A percentile compares a stretch with the other conserved stretches of the same genome.
phyloP scores from a whole-genome alignment of 345 rosid genomes.

The Aquilaria malaccensis region DNA sequence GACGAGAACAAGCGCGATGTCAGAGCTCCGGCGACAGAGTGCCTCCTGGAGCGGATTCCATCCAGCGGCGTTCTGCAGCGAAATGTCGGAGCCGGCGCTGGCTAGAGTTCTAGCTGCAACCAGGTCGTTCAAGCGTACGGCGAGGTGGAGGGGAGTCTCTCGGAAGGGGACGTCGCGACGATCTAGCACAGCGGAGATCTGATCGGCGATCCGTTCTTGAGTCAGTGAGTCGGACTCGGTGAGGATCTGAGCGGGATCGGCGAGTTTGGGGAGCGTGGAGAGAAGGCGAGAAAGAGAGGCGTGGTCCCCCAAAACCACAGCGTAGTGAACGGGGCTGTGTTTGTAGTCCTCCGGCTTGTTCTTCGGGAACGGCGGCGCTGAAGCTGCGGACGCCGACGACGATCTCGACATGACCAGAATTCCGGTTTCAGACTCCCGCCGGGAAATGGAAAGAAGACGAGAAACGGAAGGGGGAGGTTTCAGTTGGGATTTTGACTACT shows the following conservation, averaged over 20 bases:
- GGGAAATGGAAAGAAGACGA: not conserved
- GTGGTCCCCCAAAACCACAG: constrained; percentile 72
- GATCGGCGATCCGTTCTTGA: constrained; percentile 65
- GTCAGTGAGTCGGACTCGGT: constrained; percentile 62
- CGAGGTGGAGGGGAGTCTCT: constrained; percentile 87
- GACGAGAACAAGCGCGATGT: constrained; percentile 41
- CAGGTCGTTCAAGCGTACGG: constrained; percentile 61
- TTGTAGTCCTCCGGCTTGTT: constrained; percentile 62
- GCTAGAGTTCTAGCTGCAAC: constrained; percentile 43
- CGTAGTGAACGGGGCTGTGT: constrained; percentile 85
- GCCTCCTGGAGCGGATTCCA: constrained; percentile 90
- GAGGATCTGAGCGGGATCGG: constrained; percentile 59
- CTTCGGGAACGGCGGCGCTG: constrained; percentile 31
- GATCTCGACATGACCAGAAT: constrained; percentile 31
- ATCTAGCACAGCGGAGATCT: constrained; percentile 67
- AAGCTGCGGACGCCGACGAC: constrained; percentile 30
- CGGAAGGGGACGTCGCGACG: constrained; percentile 79
- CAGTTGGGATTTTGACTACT: too few species aligned
- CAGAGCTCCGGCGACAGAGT: constrained; percentile 51
- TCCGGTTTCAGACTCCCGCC: not conserved
- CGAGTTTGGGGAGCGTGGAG: constrained; percentile 52
- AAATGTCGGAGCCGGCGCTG: constrained; percentile 66
- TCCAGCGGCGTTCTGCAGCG: constrained; percentile 73
- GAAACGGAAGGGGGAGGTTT: too few species aligned
- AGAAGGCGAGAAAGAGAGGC: constrained; percentile 54